Evolutionary conservation across 1,284 basidiomycete species (phyloP).

Genomic region (Sphagnurus paluster): DNA sequence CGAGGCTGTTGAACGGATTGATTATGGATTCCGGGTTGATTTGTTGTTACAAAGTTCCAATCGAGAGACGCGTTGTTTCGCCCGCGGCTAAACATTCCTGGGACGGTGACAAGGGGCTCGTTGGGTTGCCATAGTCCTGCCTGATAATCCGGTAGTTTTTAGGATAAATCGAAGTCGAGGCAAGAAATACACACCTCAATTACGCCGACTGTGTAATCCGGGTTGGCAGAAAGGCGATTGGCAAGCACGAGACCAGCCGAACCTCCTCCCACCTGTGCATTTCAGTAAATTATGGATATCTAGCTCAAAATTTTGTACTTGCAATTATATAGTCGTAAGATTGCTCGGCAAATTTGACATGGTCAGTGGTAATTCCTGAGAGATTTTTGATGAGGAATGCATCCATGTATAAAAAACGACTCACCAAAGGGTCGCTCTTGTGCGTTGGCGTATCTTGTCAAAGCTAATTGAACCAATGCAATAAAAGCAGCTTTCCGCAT

Average conservation of each 20-base stretch:
- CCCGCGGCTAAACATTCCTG: slow-evolving; percentile 9
- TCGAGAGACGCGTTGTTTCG: slow-evolving; percentile 13
- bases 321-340: slow-evolving; percentile 18
- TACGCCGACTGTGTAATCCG: slow-evolving; percentile 12
- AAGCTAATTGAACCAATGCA: slow-evolving; percentile 1
- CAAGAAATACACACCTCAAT: slow-evolving; percentile 7
- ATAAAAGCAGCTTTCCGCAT: background rate
- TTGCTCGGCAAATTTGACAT: slow-evolving; percentile 11
- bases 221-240: slow-evolving; percentile 17
- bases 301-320: background rate
- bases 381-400: background rate
- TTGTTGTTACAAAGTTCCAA: slow-evolving; percentile 12
- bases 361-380: slow-evolving; percentile 15
- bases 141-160: background rate
- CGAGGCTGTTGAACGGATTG: slow-evolving; percentile 13
- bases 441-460: background rate
- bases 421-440: slow-evolving; percentile 3
- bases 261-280: slow-evolving; percentile 14
- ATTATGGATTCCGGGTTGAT: slow-evolving; percentile 13
- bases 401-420: background rate
- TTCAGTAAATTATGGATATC: background rate
- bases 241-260: slow-evolving; percentile 18
- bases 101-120: slow-evolving; percentile 15
- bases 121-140: slow-evolving; percentile 13
- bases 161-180: background rate